A percentile compares a stretch with the other conserved stretches of the same genome.
These are phyloP conservation scores for Blepharisma undulans DNA, from an alignment of 169 alveolate genomes.

Conservation along the genomic window DNA sequence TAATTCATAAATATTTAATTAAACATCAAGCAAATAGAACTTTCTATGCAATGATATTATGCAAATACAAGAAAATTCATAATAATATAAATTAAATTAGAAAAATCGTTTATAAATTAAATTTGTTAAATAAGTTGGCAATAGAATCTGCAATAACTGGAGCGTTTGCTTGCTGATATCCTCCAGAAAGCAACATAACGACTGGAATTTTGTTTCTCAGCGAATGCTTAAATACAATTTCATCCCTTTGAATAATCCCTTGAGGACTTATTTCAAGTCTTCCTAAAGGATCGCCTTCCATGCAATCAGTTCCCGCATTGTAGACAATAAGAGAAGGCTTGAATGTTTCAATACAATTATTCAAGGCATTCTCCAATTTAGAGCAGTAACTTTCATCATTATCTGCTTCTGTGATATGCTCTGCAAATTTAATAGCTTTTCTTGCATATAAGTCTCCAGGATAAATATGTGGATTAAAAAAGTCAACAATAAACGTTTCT, in stretches of 20 bases:
- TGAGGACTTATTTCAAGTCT: constrained; percentile 41
- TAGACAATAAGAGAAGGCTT: constrained; percentile 71
- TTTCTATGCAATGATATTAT: no score
- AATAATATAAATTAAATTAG: no score
- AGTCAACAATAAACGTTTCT: constrained; percentile 55
- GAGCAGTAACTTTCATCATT: constrained; percentile 44
- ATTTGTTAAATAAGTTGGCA: constrained; percentile 34
- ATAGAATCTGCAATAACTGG: constrained; percentile 64
- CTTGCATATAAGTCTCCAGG: constrained; percentile 74
- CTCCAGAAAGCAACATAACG: constrained; percentile 77
- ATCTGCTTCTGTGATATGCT: constrained; percentile 32
- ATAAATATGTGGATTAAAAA: constrained; percentile 60
- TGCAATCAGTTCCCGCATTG: constrained; percentile 84
- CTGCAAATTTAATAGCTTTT: constrained; percentile 48
- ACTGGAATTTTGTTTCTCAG: constrained; percentile 58
- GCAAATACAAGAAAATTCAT: no score
- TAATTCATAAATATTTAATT: no score
- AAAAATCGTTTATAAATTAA: neutral
- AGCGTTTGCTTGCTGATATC: constrained; percentile 71
- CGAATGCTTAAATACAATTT: constrained; percentile 53
- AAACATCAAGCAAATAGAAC: no score
- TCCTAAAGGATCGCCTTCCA: constrained; percentile 76
- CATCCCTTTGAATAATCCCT: constrained; percentile 74
- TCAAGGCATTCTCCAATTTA: constrained; percentile 12
- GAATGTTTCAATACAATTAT: constrained; percentile 40